Evolutionary conservation across 1,284 basidiomycete species (phyloP), one percentile per base, ranked within the genome.

Genomic region (Cryptococcus amylolentus): DNA sequence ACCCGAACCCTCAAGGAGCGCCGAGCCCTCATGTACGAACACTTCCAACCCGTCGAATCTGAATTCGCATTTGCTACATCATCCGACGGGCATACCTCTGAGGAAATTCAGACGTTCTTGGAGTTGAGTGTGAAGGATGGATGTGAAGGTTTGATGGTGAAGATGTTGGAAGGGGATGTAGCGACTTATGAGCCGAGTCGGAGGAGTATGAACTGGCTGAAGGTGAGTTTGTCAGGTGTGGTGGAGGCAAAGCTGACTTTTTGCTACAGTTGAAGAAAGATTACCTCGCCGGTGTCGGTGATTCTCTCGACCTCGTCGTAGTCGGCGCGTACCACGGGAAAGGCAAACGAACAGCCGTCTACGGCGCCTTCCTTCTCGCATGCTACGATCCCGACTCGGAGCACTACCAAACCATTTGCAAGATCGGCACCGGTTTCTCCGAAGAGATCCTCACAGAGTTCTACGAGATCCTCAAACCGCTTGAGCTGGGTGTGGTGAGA

Each of bases 91-190:
- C 87, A 90, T 56, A 90, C 88, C 7, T 88, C 86, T 0, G 96
- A 98, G 46, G 93, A 98, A 70, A 98, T 99, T 54, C 92, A 96
- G 70, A 76, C 84, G 0, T 98, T 99, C 82, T 80, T 99, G 16
- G 96, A 98, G 69, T 88, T 93, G 65, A 94, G 90, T 73, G 91
- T 99, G 63, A 95, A 93, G 72, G 93, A 97, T 71, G 93, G 95
- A 1, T 98, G 96, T 76, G 96, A 99, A 76, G 96, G 96, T 3
- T 82, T 99, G 49, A 97, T 99, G 96, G 92, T 99, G 60, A 99
- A 99, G 79, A 96, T 97, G 91, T 81, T 98, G 13, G 88, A 93
- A 41, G 89, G 86, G 26, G 86, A 90, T 40, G 88, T 88, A 14
- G 92, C 94, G 70, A 90, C 85, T 65, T 99, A 99, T 75, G 93